phyloP scores from a whole-genome alignment of 1,284 basidiomycete genomes.

The Wolfiporia cocos region DNA sequence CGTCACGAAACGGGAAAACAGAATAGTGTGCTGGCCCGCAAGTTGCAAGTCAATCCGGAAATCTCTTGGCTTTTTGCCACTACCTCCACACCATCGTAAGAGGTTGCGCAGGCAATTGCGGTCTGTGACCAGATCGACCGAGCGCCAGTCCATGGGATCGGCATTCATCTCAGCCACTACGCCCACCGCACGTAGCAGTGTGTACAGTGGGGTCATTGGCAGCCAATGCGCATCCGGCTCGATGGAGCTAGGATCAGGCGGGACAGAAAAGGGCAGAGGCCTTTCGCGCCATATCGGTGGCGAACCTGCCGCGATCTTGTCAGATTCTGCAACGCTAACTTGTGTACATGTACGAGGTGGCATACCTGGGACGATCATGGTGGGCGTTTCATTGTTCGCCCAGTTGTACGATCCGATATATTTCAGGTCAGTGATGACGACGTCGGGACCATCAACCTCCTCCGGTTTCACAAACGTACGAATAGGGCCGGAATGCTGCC shows the following conservation, averaged over 20 bases:
- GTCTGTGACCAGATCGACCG: conserved; percentile 50
- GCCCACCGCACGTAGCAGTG: conserved; percentile 45
- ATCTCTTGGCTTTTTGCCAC: conserved; percentile 25
- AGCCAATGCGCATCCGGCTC: conserved; percentile 47
- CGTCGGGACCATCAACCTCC: too few species aligned
- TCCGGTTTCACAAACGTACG: too few species aligned
- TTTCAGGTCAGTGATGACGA: conserved; percentile 26
- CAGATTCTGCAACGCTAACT: too few species aligned
- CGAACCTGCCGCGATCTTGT: conserved; percentile 38
- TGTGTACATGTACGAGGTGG: too few species aligned
- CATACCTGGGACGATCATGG: conserved; percentile 50
- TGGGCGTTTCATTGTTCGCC: conserved; percentile 33
- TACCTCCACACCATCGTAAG: conserved; percentile 39
- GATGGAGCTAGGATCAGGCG: conserved; percentile 42
- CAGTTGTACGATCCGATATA: conserved; percentile 54
- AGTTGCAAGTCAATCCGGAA: conserved; percentile 56
- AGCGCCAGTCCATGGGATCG: conserved; percentile 35
- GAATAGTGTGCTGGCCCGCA: conserved; percentile 42
- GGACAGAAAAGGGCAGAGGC: conserved; percentile 38
- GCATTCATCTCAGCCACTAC: conserved; percentile 25
- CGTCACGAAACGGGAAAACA: conserved; percentile 36
- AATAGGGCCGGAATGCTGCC: too few species aligned
- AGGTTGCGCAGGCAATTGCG: conserved; percentile 53
- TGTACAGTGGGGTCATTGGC: conserved; percentile 33
- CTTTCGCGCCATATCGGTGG: conserved; percentile 44